Conservation (phyloP, 495 filamentous ascomycete genomes). For the Penicillium cataractarum region DNA sequence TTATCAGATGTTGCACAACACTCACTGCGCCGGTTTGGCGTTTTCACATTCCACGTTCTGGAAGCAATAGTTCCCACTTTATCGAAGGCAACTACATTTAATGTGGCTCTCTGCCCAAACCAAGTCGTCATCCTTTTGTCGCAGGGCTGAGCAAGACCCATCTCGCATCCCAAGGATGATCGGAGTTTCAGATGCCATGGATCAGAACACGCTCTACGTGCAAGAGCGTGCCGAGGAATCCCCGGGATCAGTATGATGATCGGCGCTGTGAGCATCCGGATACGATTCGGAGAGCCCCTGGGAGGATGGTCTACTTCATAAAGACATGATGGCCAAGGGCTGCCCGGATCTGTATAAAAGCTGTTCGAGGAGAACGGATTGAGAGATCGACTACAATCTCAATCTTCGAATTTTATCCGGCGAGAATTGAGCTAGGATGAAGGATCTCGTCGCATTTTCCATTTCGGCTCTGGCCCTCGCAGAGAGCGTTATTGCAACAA, state of each 20-base stretch:
- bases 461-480: conserved; percentile 10
- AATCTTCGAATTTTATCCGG: background rate
- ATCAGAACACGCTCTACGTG: background rate
- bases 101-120: background rate
- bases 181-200: background rate
- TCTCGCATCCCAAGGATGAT: background rate
- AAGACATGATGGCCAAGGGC: background rate
- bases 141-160: background rate
- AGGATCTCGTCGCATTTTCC: conserved; percentile 49
- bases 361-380: background rate
- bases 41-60: background rate
- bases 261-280: background rate
- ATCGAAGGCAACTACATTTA: background rate
- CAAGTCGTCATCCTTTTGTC: background rate
- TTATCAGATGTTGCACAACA: background rate
- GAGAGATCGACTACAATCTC: background rate
- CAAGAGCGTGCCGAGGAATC: background rate
- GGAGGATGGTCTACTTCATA: background rate
- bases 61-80: background rate
- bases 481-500: conserved; percentile 2
- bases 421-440: background rate
- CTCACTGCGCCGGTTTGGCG: background rate
- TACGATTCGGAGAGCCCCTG: background rate
- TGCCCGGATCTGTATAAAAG: background rate
- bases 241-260: background rate